Conservation (phyloP, 2,329 filamentous ascomycete species). For the Talaromyces verruculosus region DNA sequence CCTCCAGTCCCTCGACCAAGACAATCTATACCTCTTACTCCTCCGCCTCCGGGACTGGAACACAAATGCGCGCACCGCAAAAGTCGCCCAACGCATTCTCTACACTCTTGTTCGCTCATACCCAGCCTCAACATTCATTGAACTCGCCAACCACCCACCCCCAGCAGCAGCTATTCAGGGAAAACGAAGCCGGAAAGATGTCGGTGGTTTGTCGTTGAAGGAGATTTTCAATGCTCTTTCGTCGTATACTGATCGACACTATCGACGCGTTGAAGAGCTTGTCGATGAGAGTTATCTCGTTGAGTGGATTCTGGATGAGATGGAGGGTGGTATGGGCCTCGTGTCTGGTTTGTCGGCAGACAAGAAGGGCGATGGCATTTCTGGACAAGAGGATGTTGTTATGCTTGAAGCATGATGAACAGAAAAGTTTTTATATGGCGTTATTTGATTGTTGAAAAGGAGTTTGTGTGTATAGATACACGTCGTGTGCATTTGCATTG, state of each 20-base stretch:
- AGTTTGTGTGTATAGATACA: slow-evolving; percentile 17
- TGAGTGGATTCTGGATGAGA: slow-evolving; percentile 88
- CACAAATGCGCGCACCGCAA: slow-evolving; percentile 83
- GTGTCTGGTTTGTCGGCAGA: slow-evolving; percentile 16
- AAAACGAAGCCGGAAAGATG: slow-evolving; percentile 31
- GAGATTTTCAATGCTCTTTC: slow-evolving; percentile 84
- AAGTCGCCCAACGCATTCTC: slow-evolving; percentile 81
- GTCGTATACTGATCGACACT: slow-evolving; percentile 91
- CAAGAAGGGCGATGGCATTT: slow-evolving; percentile 26
- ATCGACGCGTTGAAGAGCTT: slow-evolving; percentile 82
- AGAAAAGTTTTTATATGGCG: slow-evolving; percentile 19
- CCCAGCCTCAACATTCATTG: slow-evolving; percentile 73
- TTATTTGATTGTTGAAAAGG: not conserved
- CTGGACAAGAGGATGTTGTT: slow-evolving; percentile 39
- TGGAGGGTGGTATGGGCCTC: slow-evolving; percentile 68
- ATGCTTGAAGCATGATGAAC: slow-evolving; percentile 38
- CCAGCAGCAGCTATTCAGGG: slow-evolving; percentile 18
- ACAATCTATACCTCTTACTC: slow-evolving; percentile 81
- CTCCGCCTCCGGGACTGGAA: slow-evolving; percentile 93
- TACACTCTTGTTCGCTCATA: slow-evolving; percentile 78
- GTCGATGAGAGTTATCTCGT: slow-evolving; percentile 93
- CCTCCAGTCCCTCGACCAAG: slow-evolving; percentile 72
- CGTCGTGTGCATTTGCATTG: slow-evolving; percentile 11
- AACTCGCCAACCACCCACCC: slow-evolving; percentile 52
- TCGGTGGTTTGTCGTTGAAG: slow-evolving; percentile 60